Percentiles rank a stretch among this genome's conserved stretches.
phyloP scores from a whole-genome alignment of 2,329 filamentous ascomycete genomes.

The Curvularia verruculosa region DNA sequence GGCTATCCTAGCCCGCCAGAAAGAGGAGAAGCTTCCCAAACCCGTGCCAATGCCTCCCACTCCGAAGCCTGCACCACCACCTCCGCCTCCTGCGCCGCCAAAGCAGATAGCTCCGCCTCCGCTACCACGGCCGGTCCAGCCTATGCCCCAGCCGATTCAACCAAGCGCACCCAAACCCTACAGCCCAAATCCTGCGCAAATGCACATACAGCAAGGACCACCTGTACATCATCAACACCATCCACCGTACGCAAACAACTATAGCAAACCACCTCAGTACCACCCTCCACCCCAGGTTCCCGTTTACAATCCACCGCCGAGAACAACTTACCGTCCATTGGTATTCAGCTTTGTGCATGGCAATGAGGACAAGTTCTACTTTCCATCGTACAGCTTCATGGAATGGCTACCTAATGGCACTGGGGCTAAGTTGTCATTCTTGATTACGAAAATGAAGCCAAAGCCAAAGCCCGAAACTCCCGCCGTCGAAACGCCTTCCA shows the following conservation, averaged over 20 bases:
- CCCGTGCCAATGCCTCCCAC: slow-evolving; percentile 24
- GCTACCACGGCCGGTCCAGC: slow-evolving; percentile 23
- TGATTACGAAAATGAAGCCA: slow-evolving; percentile 72
- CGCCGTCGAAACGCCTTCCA: slow-evolving; percentile 34
- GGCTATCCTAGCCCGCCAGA: slow-evolving; percentile 52
- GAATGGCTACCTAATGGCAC: slow-evolving; percentile 68
- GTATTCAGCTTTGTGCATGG: slow-evolving; percentile 49
- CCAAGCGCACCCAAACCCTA: slow-evolving; percentile 15
- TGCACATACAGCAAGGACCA: slow-evolving; percentile 26
- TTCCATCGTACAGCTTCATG: slow-evolving; percentile 78
- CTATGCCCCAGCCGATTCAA: slow-evolving; percentile 19
- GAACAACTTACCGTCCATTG: slow-evolving; percentile 51
- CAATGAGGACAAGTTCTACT: slow-evolving; percentile 75
- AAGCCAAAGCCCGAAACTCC: slow-evolving; percentile 47
- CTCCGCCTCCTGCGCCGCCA: slow-evolving; percentile 15
- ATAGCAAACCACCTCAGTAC: slow-evolving; percentile 30
- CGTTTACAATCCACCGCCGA: slow-evolving; percentile 50
- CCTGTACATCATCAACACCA: slow-evolving; percentile 28
- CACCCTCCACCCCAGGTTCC: slow-evolving; percentile 31
- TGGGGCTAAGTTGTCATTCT: slow-evolving; percentile 74
- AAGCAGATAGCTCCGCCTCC: slow-evolving; percentile 22
- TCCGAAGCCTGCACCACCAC: slow-evolving; percentile 20
- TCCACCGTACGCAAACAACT: slow-evolving; percentile 31
- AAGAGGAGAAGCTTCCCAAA: slow-evolving; percentile 38
- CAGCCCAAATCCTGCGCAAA: slow-evolving; percentile 10